phyloP scores from a whole-genome alignment of 2,329 filamentous ascomycete species.

The Penicillium sp. region DNA sequence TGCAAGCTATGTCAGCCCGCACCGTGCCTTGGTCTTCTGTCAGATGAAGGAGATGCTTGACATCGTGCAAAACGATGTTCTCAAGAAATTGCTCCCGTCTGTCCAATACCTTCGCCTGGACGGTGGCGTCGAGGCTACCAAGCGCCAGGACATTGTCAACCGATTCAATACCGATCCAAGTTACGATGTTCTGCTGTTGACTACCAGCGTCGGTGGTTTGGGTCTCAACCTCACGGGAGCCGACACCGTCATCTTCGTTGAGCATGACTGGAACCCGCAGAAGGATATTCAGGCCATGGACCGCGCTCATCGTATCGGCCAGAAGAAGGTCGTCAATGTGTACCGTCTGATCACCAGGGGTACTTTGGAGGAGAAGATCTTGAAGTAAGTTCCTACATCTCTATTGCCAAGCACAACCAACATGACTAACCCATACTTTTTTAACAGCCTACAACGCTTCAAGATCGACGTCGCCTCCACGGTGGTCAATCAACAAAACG shows the following conservation, averaged over 20 bases:
- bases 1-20: constrained; percentile 86
- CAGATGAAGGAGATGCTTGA: constrained; percentile 99
- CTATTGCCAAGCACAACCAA: constrained; percentile 10
- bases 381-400: constrained; percentile 63
- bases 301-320: constrained; percentile 94
- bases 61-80: constrained; percentile 93
- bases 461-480: constrained; percentile 99
- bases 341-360: constrained; percentile 96
- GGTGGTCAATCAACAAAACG: constrained; percentile 98
- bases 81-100: constrained; percentile 87
- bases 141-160: constrained; percentile 97
- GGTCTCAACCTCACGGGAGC: constrained; percentile 95
- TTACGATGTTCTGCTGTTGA: constrained; percentile 91
- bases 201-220: constrained; percentile 91
- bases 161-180: constrained; percentile 98
- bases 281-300: constrained; percentile 99
- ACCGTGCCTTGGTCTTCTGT: constrained; percentile 95
- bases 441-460: constrained; percentile 85
- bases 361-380: constrained; percentile 97
- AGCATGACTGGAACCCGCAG: constrained; percentile 99
- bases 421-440: constrained; percentile 27
- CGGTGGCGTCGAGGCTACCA: constrained; percentile 87
- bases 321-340: constrained; percentile 99
- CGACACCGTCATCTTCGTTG: constrained; percentile 98
- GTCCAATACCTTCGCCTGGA: constrained; percentile 95